Conservation (phyloP, 2,329 filamentous ascomycete species). For the Botrytis pseudocinerea region DNA sequence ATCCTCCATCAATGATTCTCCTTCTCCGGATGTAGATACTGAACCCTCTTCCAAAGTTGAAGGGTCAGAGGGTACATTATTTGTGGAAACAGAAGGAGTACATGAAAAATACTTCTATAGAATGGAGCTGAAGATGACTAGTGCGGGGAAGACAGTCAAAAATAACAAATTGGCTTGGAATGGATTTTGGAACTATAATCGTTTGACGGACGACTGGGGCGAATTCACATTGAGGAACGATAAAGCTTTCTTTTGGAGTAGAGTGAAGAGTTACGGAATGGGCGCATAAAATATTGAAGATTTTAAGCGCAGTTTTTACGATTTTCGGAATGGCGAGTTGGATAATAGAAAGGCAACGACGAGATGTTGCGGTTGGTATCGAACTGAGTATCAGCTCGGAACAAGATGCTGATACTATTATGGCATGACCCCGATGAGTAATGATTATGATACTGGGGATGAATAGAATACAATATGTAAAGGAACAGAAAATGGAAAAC, state of each 20-base stretch:
- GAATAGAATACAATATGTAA: background rate
- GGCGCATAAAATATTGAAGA: constrained; percentile 43
- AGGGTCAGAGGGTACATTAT: constrained; percentile 63
- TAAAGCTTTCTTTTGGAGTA: constrained; percentile 67
- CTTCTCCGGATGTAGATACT: constrained; percentile 35
- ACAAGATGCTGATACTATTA: background rate
- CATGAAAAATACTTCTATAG: constrained; percentile 78
- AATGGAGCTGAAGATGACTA: constrained; percentile 73
- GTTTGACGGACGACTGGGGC: constrained; percentile 84
- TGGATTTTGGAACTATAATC: constrained; percentile 88
- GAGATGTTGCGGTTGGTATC: background rate
- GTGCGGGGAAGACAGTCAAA: constrained; percentile 61
- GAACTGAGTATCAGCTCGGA: background rate
- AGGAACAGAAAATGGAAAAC: background rate
- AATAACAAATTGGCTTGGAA: constrained; percentile 91
- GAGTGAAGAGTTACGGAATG: constrained; percentile 62
- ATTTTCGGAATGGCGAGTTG: background rate
- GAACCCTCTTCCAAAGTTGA: constrained; percentile 33
- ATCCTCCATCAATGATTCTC: constrained; percentile 38
- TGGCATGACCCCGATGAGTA: background rate
- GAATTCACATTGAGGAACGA: constrained; percentile 70
- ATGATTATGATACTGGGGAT: background rate
- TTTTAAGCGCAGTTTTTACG: background rate
- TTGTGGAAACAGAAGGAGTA: constrained; percentile 84
- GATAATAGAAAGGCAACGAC: background rate